Base-by-base conservation (phyloP, 768 basidiomycete species). In the Mycena chlorophos region DNA sequence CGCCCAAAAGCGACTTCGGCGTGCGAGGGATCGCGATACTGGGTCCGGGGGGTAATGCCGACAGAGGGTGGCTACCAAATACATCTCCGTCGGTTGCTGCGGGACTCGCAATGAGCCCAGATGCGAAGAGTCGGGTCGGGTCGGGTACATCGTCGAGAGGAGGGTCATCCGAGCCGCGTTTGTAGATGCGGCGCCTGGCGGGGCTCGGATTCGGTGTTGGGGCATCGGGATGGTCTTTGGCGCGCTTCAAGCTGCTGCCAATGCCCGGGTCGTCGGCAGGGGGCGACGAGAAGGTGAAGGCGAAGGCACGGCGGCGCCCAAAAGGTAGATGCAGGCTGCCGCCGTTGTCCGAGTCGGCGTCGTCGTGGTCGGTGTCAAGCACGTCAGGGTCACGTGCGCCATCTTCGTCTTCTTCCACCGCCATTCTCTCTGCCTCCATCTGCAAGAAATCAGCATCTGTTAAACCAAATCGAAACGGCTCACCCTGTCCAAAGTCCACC, bases 401-500 rank as follows among this genome's bases (percentile, higher is more conserved):
- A 8, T 34, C 31, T 34, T 34, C 31, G 8, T 34, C 31, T 34
- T 34, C 31, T 17, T 34, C 31, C 31, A 34, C 31, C 31, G 8
- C 31, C 31, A 34, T 34, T 34, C 31, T 8, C 31, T 34, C 31
- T 8, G 31, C 31, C 31, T 34, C 31, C 31, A 34, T 8, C 31
- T 34, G 17, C 17, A 34, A 34, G 10, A 34, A 17, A 34, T 34
- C 17, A 34, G 31, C 31, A 34, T 17, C 17, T 34, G 10, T 8
- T 8, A 17, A 34, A 34, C 31, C 17, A 17, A 17, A 34, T 34
- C 31, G 31, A 8, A 17, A 34, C 8, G 16, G 38, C 37, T 2
- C 13, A 55, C 54, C 38, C 49, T 34, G 23, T 49, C 54, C 12
- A 55, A 47, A 28, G 45, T 26, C 8, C 54, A 47, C 6, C 22